Base-by-base conservation (phyloP, 306 rosid genomes). In the Prunus fruticosa region DNA sequence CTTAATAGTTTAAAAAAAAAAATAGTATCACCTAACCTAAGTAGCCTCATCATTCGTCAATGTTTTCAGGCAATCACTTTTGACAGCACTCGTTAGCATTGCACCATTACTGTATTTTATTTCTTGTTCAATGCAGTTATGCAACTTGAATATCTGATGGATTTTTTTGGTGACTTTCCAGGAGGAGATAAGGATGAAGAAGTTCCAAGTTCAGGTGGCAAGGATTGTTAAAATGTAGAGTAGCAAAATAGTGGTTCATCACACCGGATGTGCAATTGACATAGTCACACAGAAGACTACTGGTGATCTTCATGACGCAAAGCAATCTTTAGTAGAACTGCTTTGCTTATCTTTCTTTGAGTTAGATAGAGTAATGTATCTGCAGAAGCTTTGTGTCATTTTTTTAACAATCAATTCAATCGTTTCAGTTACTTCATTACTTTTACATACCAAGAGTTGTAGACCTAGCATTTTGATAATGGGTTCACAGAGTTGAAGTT, bases 281-380 rank as follows among this genome's bases (percentile, higher is more conserved):
- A 27, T 27, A 20, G 73, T 11, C 56, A 20, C 76, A 78, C 60
- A 72, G 73, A 63, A 80, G 81, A 79, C 68, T 38, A 11, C 45
- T 20, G 65, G 25, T 67, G 73, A 58, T 72, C 83, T 68, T 72
- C 76, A 80, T 75, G 56, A 66, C 54, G 84, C 79, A 77, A 71
- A 77, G 74, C 69, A 67, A 52, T 60, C 61, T 54, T 68, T 11
- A 22, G 27, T 52, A 6, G 27, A 65, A 20, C 58, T 64, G 76
- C 68, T 57, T 78, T 73, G 61, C 63, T 66, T 3, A 8, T 54
- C 67, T 25, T 76, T 57, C 69, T 46, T 62, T 62, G 69, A 47
- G 63, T 56, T 27, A 27, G 28, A 27, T 74, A 56, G 73, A 79
- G 80, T 75, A 51, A 43, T 43, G 77, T 38, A 2, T 72, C 5